Conservation (phyloP, 371 early-diverging fungal species). For the Nematocida displodere region DNA sequence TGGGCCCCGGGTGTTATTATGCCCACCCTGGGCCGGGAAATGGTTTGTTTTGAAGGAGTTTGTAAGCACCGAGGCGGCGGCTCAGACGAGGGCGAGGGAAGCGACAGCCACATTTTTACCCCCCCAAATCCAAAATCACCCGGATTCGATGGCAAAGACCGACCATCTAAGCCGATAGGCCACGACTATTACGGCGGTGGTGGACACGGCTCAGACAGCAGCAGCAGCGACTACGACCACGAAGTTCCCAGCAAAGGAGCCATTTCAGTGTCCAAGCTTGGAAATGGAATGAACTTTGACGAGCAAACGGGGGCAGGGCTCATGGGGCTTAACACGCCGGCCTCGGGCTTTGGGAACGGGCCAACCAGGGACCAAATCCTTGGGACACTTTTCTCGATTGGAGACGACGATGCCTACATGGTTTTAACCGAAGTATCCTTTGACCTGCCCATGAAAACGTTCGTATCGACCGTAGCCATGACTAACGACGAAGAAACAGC, state of each 20-base stretch:
- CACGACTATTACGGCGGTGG: neutral
- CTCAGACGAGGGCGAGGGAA: neutral
- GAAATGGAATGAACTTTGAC: neutral
- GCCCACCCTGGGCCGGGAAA: neutral
- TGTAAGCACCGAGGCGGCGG: neutral
- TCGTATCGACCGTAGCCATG: conserved; percentile 45
- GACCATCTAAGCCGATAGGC: neutral
- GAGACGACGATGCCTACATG: conserved; percentile 50
- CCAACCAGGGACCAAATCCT: conserved; percentile 40
- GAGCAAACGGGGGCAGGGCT: neutral
- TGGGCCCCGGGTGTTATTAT: conserved; percentile 11
- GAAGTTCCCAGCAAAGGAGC: neutral
- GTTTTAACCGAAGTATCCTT: conserved; percentile 40
- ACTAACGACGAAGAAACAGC: conserved; percentile 56
- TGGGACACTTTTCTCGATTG: conserved; percentile 54
- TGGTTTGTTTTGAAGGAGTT: conserved; percentile 16
- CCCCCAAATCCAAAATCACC: neutral
- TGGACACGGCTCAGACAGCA: neutral
- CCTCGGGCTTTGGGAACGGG: conserved; percentile 36
- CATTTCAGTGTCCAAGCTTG: neutral
- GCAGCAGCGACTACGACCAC: neutral
- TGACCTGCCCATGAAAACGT: conserved; percentile 61
- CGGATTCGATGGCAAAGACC: neutral
- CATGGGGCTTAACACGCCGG: neutral
- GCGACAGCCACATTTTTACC: neutral